Conservation (phyloP, 73 alveolate species). For the Paramecium caudatum region DNA sequence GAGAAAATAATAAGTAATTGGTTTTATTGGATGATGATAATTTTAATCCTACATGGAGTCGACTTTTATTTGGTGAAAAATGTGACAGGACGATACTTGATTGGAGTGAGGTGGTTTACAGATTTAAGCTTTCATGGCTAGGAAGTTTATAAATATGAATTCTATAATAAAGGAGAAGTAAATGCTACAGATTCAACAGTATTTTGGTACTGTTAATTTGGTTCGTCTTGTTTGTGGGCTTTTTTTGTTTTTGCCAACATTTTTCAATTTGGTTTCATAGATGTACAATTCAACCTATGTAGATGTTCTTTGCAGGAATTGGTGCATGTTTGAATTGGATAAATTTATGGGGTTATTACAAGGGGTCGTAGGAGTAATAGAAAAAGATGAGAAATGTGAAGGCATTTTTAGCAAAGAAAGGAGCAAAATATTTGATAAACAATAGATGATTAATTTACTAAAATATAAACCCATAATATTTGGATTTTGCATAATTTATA, state of each 20-base stretch:
- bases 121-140: slow-evolving; percentile 24
- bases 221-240: neutral
- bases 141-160: slow-evolving; percentile 49
- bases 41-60: slow-evolving; percentile 10
- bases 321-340: slow-evolving; percentile 53
- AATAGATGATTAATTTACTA: neutral
- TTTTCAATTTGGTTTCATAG: slow-evolving; percentile 36
- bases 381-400: slow-evolving; percentile 53
- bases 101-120: slow-evolving; percentile 63
- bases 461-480: slow-evolving; percentile 64
- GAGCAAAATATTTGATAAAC: slow-evolving; percentile 21
- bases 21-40: neutral
- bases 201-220: slow-evolving; percentile 25
- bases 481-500: neutral
- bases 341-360: slow-evolving; percentile 41
- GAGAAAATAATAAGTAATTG: neutral
- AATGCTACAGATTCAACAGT: slow-evolving; percentile 31
- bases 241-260: slow-evolving; percentile 1
- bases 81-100: slow-evolving; percentile 61
- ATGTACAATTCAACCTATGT: neutral
- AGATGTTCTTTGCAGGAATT: slow-evolving; percentile 36
- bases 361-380: neutral
- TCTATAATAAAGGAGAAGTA: neutral
- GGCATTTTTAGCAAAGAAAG: neutral
- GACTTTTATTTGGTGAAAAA: slow-evolving; percentile 62